Percentiles rank a stretch among this genome's conserved stretches.
These are phyloP conservation scores for Arthrobotrys conoides DNA, from an alignment of 2,329 filamentous ascomycete species.

Conservation along the genomic window DNA sequence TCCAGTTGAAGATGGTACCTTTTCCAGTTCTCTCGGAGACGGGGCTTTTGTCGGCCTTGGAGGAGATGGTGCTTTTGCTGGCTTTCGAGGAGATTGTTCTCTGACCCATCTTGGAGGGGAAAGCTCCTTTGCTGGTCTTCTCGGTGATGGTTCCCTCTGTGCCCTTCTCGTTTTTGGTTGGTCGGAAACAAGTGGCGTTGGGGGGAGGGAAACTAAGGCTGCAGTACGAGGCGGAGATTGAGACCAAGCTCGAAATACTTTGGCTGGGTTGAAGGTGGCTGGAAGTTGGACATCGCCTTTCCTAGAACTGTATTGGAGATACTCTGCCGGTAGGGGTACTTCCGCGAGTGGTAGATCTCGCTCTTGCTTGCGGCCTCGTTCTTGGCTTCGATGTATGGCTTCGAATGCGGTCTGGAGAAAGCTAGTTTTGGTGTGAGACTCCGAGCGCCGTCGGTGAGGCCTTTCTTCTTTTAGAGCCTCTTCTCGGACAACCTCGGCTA, in stretches of 20 bases:
- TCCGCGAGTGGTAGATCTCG: constrained; percentile 10
- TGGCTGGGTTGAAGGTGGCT: background rate
- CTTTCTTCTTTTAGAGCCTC: constrained; percentile 9
- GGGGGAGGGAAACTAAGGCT: background rate
- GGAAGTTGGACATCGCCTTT: background rate
- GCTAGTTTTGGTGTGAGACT: constrained; percentile 18
- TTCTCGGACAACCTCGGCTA: background rate
- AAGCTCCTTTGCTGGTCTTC: background rate
- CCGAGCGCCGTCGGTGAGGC: constrained; percentile 14
- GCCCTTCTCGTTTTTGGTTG: background rate
- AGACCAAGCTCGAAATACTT: constrained; percentile 9
- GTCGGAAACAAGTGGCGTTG: background rate
- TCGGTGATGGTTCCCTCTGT: background rate
- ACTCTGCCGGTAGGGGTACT: constrained; percentile 7
- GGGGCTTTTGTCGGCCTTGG: background rate
- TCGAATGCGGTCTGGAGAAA: background rate
- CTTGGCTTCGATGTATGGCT: constrained; percentile 4
- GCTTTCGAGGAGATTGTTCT: background rate
- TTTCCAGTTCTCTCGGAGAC: background rate
- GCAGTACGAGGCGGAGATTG: constrained; percentile 2
- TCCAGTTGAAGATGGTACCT: background rate
- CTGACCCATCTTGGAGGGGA: background rate
- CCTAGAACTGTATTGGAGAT: constrained; percentile 9
- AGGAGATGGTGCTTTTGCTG: background rate
- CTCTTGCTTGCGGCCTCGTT: constrained; percentile 37